Evolutionary conservation across 306 rosid genomes (phyloP).

Genomic region (Astragalus membranaceus): DNA sequence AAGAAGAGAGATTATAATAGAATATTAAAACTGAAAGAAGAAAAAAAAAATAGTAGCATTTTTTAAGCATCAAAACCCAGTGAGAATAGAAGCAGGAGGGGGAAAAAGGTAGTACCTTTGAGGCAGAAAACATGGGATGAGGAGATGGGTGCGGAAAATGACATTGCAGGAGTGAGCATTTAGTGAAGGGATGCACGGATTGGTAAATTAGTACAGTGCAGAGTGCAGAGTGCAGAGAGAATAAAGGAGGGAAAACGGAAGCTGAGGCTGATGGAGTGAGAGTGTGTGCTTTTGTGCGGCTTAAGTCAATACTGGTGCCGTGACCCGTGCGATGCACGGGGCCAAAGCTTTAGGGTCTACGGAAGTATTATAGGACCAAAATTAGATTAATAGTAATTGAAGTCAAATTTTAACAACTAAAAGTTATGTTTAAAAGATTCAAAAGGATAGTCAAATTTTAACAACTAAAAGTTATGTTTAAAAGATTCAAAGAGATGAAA

Average conservation of each 20-base stretch:
- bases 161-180: conserved; percentile 24
- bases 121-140: conserved; percentile 23
- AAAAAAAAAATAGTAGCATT: background rate
- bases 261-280: background rate
- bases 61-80: conserved; percentile 13
- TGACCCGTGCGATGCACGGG: too few relatives aligned
- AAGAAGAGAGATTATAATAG: background rate
- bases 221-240: conserved; percentile 7
- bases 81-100: background rate
- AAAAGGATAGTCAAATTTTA: too few relatives aligned
- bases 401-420: too few relatives aligned
- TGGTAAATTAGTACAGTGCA: too few relatives aligned
- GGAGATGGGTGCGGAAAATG: conserved; percentile 23
- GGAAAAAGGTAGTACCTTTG: conserved; percentile 25
- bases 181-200: too few relatives aligned
- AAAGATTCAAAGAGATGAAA: too few relatives aligned
- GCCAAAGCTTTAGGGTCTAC: too few relatives aligned
- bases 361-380: too few relatives aligned
- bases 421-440: too few relatives aligned
- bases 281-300: background rate
- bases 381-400: too few relatives aligned
- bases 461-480: too few relatives aligned
- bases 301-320: too few relatives aligned
- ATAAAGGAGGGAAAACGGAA: background rate
- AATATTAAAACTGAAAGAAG: background rate